A percentile compares a stretch with the other conserved stretches of the same genome.
Evolutionary conservation across 805 yeast species (phyloP).

Genomic region (Saccharomyces eubayanus): DNA sequence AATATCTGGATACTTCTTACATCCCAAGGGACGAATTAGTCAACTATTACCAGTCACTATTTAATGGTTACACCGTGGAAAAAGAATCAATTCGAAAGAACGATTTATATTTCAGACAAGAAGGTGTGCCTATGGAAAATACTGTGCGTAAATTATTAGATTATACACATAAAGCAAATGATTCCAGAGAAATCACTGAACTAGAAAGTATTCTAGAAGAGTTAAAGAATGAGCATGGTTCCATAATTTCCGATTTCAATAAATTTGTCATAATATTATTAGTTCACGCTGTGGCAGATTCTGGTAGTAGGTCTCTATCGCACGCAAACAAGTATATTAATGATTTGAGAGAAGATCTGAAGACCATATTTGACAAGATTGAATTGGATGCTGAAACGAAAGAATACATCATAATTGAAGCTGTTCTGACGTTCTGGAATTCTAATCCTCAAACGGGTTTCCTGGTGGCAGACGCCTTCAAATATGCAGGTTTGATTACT

Average conservation of each 20-base stretch:
- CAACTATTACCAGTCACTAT: constrained; percentile 32
- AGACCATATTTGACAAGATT: constrained; percentile 25
- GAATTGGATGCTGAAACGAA: constrained; percentile 26
- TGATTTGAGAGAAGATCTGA: constrained; percentile 33
- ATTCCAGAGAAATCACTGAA: constrained; percentile 26
- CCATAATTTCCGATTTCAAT: constrained; percentile 31
- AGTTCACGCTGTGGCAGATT: constrained; percentile 64
- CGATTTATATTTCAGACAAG: constrained; percentile 34
- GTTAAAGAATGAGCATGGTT: constrained; percentile 25
- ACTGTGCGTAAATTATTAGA: constrained; percentile 34
- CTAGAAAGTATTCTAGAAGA: constrained; percentile 25
- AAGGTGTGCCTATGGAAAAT: constrained; percentile 31
- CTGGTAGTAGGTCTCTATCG: constrained; percentile 83
- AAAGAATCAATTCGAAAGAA: constrained; percentile 28
- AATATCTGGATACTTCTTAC: constrained; percentile 40
- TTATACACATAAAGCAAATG: constrained; percentile 30
- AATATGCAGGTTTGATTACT: constrained; percentile 37
- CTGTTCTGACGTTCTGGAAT: constrained; percentile 58
- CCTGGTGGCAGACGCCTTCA: constrained; percentile 47
- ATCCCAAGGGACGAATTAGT: constrained; percentile 30
- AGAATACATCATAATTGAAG: constrained; percentile 42
- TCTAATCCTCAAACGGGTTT: constrained; percentile 57
- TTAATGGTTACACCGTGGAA: constrained; percentile 21
- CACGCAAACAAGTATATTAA: constrained; percentile 54
- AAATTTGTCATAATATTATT: constrained; percentile 50